Evolutionary conservation across 2,329 filamentous ascomycete genomes (phyloP), one percentile per base, ranked within the genome.

Genomic region (Fusarium drepaniforme): DNA sequence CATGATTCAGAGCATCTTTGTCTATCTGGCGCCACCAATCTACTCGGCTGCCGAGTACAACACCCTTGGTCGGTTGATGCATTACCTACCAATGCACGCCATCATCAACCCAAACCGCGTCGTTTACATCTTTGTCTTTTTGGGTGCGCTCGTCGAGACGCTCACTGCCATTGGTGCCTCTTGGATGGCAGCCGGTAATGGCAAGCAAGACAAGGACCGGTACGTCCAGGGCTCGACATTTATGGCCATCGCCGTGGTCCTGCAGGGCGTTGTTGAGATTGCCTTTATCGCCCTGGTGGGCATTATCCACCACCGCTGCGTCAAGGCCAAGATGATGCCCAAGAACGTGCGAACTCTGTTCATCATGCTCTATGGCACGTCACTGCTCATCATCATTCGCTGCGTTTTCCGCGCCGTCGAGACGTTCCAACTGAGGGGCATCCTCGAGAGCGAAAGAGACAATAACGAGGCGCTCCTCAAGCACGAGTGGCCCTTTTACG

Each of bases 191-290:
- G 74, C 75, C 11, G 77, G 70, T 0, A 74, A 75, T 21, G 77
- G 77, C 2, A 66, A 57, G 21, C 83, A 88, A 40, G 90, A 92
- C 73, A 85, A 86, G 64, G 89, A 89, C 0, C 80, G 86, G 7
- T 91, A 92, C 68, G 82, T 84, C 3, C 83, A 84, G 0, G 90
- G 90, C 0, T 91, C 92, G 69, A 84, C 86, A 0, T 79, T 91
- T 1, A 84, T 92, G 58, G 86, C 79, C 0, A 85, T 87, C 25
- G 87, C 88, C 30, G 86, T 92, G 13, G 77, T 83, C 0, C 70
- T 90, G 13, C 77, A 79, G 51, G 77, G 51, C 0, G 33, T 68
- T 6, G 72, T 79, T 8, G 77, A 79, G 30, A 9, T 77, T 30
- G 77, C 46, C 18, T 79, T 79, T 18, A 79, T 79, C 15, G 37